phyloP scores from a whole-genome alignment of 305 asterid genomes.

The Stenogyne calaminthoides region DNA sequence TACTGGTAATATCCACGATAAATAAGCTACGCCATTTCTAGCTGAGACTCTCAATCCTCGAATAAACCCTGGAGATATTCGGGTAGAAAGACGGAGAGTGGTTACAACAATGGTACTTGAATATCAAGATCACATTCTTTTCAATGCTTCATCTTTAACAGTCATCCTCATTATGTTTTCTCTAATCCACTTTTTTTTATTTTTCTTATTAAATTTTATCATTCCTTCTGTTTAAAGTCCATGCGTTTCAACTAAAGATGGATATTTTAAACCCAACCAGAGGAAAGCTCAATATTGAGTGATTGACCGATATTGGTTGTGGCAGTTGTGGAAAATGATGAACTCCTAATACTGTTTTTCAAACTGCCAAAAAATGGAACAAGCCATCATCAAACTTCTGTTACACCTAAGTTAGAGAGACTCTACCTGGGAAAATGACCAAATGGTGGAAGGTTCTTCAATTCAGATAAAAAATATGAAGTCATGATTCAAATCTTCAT shows the following conservation, averaged over 20 bases:
- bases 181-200: background rate
- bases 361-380: too few species aligned
- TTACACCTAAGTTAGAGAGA: too few species aligned
- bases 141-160: background rate
- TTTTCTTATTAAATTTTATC: background rate
- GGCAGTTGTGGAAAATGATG: too few species aligned
- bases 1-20: constrained; percentile 2
- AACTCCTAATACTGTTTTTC: too few species aligned
- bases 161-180: background rate
- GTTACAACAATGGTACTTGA: background rate
- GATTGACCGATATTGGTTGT: background rate
- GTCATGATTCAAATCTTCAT: background rate
- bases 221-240: background rate
- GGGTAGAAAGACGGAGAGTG: background rate
- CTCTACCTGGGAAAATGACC: too few species aligned
- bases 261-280: background rate
- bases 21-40: background rate
- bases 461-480: background rate
- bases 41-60: background rate
- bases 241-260: background rate
- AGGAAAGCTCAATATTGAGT: background rate
- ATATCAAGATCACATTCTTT: background rate
- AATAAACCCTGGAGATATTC: background rate
- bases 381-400: too few species aligned
- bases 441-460: background rate